Conservation (phyloP, 208 protist species). For the Crithidia fasciculata region DNA sequence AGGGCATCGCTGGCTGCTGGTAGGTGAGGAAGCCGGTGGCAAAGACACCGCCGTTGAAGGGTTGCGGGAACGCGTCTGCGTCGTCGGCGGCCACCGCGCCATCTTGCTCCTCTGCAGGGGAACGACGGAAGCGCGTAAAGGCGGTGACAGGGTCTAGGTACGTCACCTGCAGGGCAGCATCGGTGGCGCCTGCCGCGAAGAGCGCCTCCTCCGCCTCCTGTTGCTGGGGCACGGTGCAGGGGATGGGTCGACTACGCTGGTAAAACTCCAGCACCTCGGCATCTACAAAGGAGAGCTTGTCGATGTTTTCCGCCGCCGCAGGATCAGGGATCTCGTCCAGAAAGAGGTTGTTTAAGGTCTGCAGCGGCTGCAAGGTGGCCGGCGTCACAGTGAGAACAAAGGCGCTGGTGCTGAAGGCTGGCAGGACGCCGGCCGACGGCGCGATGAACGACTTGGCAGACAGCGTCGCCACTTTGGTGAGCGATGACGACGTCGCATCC, state of each 20-base stretch:
- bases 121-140: slow-evolving; percentile 22
- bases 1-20: slow-evolving; percentile 64
- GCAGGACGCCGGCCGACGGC: slow-evolving; percentile 22
- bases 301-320: slow-evolving; percentile 17
- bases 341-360: slow-evolving; percentile 73
- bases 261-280: slow-evolving; percentile 36
- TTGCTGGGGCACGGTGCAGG: slow-evolving; percentile 9
- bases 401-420: slow-evolving; percentile 26
- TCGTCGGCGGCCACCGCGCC: not conserved
- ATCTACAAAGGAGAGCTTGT: slow-evolving; percentile 29
- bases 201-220: not conserved
- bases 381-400: slow-evolving; percentile 36
- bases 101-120: not conserved
- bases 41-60: slow-evolving; percentile 48
- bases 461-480: slow-evolving; percentile 17
- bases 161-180: slow-evolving; percentile 23
- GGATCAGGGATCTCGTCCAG: slow-evolving; percentile 70
- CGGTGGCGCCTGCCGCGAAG: no score
- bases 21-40: slow-evolving; percentile 80
- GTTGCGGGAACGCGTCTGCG: no score
- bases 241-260: slow-evolving; percentile 28
- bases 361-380: slow-evolving; percentile 25
- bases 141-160: slow-evolving; percentile 34
- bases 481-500: not conserved
- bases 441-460: slow-evolving; percentile 22